Evolutionary conservation across 176 grass and related monocot species (phyloP), one percentile per base, ranked within the genome.

Genomic region (Oryza punctata): DNA sequence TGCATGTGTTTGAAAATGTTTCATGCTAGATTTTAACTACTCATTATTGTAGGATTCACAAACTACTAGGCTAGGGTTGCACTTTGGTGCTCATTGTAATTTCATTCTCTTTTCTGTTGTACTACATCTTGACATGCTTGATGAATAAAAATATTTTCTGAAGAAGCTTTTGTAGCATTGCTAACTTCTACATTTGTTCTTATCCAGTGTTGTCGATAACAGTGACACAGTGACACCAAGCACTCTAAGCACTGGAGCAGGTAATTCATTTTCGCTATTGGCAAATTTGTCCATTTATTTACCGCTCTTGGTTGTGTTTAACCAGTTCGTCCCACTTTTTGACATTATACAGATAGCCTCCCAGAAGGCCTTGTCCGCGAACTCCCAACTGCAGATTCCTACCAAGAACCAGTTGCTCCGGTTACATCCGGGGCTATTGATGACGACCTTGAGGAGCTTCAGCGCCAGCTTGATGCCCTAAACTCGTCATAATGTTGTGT

Each of bases 351-450:
- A 98, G 96, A 81, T 85, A 64, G 47, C 87, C 96, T 98, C 80
- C 96, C 96, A 5, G 96, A 98, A 86, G 96, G 96, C 30, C 92
- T 98, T 75, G 77, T 91, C 45, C 91, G 83, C n/a, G 96, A 98
- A 71, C 96, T 98, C 73, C 96, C 96, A 49, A 73, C 75, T 65
- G 96, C 91, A 43, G 96, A 98, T 65, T 83, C 73, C 44, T 92
- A 86, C 67, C 12, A 80, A 72, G 86, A 86, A 47, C 74, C 82
- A 84, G 23, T 43, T n/a, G 84, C 60, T 15, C 59, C 61, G 25
- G 80, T 50, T 43, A 86, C 30, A 60, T 69, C 80, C 3, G 47
- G 59, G 19, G 75, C 72, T 63, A 59, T 91, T 5, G 91, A 87
- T 1, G 91, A 95, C 77, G 91, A 98, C 73, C 87, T 98, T 32